Conservation (phyloP, 148 eudicot genomes). For the Amaranthus palmeri region DNA sequence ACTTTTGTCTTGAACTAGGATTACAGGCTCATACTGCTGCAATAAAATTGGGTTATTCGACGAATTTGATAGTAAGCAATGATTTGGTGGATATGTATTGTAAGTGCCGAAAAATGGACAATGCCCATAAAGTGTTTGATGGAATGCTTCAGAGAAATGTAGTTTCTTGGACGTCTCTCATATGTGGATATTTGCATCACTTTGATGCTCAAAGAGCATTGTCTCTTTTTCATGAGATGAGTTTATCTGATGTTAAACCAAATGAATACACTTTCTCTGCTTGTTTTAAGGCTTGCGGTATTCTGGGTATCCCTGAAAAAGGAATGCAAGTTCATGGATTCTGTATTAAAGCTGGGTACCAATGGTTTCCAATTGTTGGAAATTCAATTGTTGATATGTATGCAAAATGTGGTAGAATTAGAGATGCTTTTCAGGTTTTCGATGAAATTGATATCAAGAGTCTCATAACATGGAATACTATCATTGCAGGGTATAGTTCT, state of each 20-base stretch:
- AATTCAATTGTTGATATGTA: slow-evolving; percentile 84
- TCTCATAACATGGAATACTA: slow-evolving; percentile 72
- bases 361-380: slow-evolving; percentile 52
- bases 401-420: slow-evolving; percentile 58
- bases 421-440: slow-evolving; percentile 43
- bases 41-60: slow-evolving; percentile 29
- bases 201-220: slow-evolving; percentile 42
- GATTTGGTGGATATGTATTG: slow-evolving; percentile 42
- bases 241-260: slow-evolving; percentile 46
- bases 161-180: slow-evolving; percentile 53
- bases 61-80: slow-evolving; percentile 40
- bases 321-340: slow-evolving; percentile 73
- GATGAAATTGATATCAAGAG: slow-evolving; percentile 39
- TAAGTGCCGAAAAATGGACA: slow-evolving; percentile 36
- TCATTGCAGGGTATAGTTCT: slow-evolving; percentile 58
- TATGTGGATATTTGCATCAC: slow-evolving; percentile 47
- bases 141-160: slow-evolving; percentile 52
- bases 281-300: slow-evolving; percentile 59
- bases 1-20: slow-evolving; percentile 32
- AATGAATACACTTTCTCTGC: slow-evolving; percentile 72
- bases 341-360: slow-evolving; percentile 53
- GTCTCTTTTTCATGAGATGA: slow-evolving; percentile 41
- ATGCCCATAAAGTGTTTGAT: slow-evolving; percentile 46
- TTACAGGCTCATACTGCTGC: slow-evolving; percentile 37
- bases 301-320: slow-evolving; percentile 32